These are phyloP conservation scores for Elongisporangium senticosum DNA, from an alignment of 352 stramenopile genomes.

Conservation along the genomic window DNA sequence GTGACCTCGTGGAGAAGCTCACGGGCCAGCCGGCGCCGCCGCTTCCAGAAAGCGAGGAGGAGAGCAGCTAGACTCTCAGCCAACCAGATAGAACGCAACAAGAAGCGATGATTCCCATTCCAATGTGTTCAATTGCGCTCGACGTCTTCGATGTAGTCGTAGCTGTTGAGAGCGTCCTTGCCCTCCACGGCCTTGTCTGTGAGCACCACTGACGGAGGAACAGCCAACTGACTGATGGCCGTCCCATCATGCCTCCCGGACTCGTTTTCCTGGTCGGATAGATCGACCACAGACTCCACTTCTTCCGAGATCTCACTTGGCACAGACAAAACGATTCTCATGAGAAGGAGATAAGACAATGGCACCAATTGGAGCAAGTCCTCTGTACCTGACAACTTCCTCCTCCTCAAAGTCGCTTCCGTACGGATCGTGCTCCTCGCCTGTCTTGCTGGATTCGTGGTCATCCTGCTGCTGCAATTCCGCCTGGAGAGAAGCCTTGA, in stretches of 20 bases:
- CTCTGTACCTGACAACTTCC: constrained; percentile 59
- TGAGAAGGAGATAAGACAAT: not conserved
- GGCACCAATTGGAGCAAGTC: not conserved
- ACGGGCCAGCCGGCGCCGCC: constrained; percentile 24
- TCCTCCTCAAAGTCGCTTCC: constrained; percentile 83
- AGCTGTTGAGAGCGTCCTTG: constrained; percentile 72
- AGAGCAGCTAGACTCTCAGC: constrained; percentile 3
- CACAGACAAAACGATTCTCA: constrained; percentile 1
- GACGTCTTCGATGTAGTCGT: constrained; percentile 81
- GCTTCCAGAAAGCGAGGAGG: constrained; percentile 11
- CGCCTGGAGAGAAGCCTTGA: constrained; percentile 66
- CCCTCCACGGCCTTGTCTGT: constrained; percentile 47
- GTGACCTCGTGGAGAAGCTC: constrained; percentile 52
- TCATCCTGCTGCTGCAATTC: constrained; percentile 33
- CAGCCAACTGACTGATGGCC: not conserved
- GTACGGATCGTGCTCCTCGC: constrained; percentile 55
- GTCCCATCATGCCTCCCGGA: constrained; percentile 9
- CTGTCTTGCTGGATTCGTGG: constrained; percentile 13
- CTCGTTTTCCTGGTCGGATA: constrained; percentile 43
- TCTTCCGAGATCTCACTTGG: constrained; percentile 56
- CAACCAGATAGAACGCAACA: not conserved
- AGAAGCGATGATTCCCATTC: not conserved
- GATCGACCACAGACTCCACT: constrained; percentile 46
- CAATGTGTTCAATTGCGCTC: constrained; percentile 33
- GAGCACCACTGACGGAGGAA: constrained; percentile 12